phyloP scores from a whole-genome alignment of 805 yeast species.

The Candida xiaguanensis region DNA sequence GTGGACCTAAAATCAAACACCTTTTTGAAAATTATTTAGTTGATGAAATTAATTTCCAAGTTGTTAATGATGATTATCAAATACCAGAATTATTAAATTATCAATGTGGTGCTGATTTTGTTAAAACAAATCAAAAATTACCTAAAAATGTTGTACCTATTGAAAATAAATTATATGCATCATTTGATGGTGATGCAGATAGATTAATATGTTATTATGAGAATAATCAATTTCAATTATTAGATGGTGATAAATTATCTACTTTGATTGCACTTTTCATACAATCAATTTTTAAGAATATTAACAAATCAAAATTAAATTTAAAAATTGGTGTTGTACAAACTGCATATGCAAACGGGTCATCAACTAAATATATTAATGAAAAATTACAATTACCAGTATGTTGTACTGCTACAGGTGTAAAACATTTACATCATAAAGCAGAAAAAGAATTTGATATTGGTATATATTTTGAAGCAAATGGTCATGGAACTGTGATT shows the following conservation, averaged over 20 bases:
- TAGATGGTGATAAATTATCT: constrained; percentile 94
- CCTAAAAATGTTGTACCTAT: constrained; percentile 58
- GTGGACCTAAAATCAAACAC: constrained; percentile 66
- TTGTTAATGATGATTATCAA: constrained; percentile 53
- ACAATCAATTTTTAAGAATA: constrained; percentile 45
- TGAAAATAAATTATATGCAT: constrained; percentile 57
- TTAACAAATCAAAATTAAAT: constrained; percentile 42
- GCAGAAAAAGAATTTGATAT: constrained; percentile 76
- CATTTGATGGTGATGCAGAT: constrained; percentile 98
- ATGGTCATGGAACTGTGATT: constrained; percentile 97
- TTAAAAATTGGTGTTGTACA: constrained; percentile 80
- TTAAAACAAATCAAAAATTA: constrained; percentile 78
- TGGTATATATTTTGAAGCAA: constrained; percentile 96
- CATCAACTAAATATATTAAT: constrained; percentile 70
- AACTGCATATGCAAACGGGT: constrained; percentile 97
- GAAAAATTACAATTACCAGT: constrained; percentile 69
- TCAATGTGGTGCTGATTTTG: constrained; percentile 93
- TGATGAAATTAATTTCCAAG: constrained; percentile 35
- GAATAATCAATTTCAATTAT: constrained; percentile 41
- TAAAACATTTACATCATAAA: constrained; percentile 92
- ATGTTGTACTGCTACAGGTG: constrained; percentile 91
- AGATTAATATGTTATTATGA: constrained; percentile 76
- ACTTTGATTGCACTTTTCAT: constrained; percentile 74
- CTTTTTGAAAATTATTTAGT: constrained; percentile 42
- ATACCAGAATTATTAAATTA: constrained; percentile 62